These are phyloP conservation scores for Nymphaea thermarum DNA, from an alignment of 164 flowering plant genomes.

Conservation along the genomic window DNA sequence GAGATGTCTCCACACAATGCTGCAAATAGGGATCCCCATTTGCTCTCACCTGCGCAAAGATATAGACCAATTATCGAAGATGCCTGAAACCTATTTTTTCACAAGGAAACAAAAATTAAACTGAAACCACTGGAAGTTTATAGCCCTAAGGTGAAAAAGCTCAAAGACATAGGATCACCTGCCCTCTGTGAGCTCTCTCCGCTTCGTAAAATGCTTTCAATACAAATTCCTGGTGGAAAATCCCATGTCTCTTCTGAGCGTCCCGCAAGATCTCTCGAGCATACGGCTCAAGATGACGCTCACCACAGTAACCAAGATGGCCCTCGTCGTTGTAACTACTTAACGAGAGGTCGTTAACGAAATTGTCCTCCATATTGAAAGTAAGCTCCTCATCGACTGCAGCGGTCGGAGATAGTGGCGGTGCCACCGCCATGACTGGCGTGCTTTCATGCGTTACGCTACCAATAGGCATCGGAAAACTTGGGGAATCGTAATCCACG, in stretches of 20 bases:
- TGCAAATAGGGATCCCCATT: slow-evolving; percentile 95
- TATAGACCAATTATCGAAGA: slow-evolving; percentile 1
- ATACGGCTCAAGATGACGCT: slow-evolving; percentile 21
- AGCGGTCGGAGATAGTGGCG: not conserved
- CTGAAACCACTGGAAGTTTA: not conserved
- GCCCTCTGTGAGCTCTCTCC: slow-evolving; percentile 93
- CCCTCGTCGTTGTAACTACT: not conserved
- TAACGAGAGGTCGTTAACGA: slow-evolving; percentile 13
- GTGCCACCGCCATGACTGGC: slow-evolving; percentile 11
- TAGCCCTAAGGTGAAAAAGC: not conserved
- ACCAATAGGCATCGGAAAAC: slow-evolving; percentile 16
- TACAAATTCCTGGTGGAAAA: slow-evolving; percentile 63
- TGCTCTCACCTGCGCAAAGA: slow-evolving; percentile 48
- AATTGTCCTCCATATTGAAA: slow-evolving; percentile 62
- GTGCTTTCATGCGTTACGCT: slow-evolving; percentile 27
- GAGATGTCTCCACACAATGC: slow-evolving; percentile 91
- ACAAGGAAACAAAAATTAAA: not conserved
- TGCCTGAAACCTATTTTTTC: not conserved
- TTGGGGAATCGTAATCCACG: slow-evolving; percentile 53
- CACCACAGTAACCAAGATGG: not conserved
- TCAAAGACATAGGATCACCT: slow-evolving; percentile 28
- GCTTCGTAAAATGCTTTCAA: slow-evolving; percentile 86
- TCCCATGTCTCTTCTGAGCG: slow-evolving; percentile 63
- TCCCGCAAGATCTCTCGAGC: slow-evolving; percentile 46
- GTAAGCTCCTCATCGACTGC: slow-evolving; percentile 52